A percentile compares a stretch with the other conserved stretches of the same genome.
Conservation (phyloP, 1,284 basidiomycete species). For the Wallemia mellicola region DNA sequence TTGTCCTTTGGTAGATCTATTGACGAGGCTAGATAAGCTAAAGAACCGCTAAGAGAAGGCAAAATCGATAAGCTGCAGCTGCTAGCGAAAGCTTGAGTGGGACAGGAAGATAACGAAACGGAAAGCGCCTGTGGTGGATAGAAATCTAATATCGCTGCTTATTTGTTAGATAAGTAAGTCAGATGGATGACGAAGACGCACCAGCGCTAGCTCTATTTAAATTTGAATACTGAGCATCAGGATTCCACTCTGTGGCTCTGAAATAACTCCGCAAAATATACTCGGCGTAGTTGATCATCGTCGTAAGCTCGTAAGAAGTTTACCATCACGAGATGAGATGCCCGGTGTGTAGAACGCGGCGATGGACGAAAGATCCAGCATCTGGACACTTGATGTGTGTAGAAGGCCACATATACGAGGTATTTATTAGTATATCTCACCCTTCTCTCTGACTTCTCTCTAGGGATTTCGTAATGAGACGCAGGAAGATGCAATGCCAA, state of each 20-base stretch:
- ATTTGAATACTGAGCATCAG: slow-evolving; percentile 76
- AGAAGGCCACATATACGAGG: background rate
- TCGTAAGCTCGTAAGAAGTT: too few species aligned
- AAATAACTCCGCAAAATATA: slow-evolving; percentile 73
- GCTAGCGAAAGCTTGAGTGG: slow-evolving; percentile 64
- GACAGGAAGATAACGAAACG: slow-evolving; percentile 58
- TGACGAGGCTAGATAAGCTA: slow-evolving; percentile 76
- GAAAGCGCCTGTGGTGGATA: slow-evolving; percentile 44
- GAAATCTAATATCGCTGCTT: slow-evolving; percentile 52
- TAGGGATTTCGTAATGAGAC: background rate
- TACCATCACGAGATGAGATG: background rate
- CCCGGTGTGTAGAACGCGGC: background rate
- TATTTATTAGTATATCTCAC: background rate
- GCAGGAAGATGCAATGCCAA: background rate
- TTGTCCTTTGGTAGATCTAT: slow-evolving; percentile 35
- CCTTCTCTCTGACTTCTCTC: background rate
- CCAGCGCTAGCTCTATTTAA: slow-evolving; percentile 63
- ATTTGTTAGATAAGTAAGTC: slow-evolving; percentile 11
- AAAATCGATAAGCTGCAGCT: slow-evolving; percentile 72
- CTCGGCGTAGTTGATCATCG: slow-evolving; percentile 29
- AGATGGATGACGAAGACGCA: slow-evolving; percentile 19
- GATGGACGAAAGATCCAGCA: background rate
- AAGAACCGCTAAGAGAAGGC: slow-evolving; percentile 64
- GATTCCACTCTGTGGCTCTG: slow-evolving; percentile 73
- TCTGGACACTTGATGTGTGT: background rate